Base-by-base conservation (phyloP, 495 filamentous ascomycete species). In the Neurospora tetraspora region DNA sequence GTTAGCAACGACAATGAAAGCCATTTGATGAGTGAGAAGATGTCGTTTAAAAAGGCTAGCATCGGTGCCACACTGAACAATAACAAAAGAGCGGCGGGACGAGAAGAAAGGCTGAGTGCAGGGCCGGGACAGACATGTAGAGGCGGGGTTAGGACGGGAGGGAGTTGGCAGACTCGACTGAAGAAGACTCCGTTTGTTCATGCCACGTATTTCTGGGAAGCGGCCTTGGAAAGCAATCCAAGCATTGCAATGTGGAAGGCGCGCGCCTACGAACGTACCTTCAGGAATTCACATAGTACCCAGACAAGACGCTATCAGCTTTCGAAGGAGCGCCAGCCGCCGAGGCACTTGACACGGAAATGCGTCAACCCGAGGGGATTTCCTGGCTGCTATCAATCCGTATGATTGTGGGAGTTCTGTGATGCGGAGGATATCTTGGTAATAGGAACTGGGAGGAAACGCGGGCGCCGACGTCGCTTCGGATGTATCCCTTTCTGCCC, bases 271-370 rank as follows among this genome's bases (percentile, higher is more conserved):
- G 14, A 23, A 75, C 77, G 45, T 77, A 78, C 77, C 73, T 71
- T 72, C 73, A 59, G 59, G 70, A 72, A 68, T 70, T 77, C 73
- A 73, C 76, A 78, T 74, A 78, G 69, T 74, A 72, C 73, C 73
- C 73, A 73, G 40, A 72, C 72, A 73, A 69, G 45, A 72, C 20
- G n/a, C 31, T 27, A 27, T 27, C 39, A 71, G 23, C 70, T n/a
- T 20, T 53, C 70, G 70, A 71, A 61, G 53, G 70, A 71, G 16
- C 42, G 70, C 70, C 70, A 23, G 70, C 16, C 20, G 36, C 18
- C 42, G 39, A 34, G 70, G 70, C 27, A 31, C 70, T 47, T 71
- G 27, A 65, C 53, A 65, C 27, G 14, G 27, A 7, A 65, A 65
- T 65, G 53, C 27, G 27, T 65, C 53, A 65, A 34, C 53, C 27